Base-by-base conservation (phyloP, 139 green algal species). In the Desmodesmus armatus region DNA sequence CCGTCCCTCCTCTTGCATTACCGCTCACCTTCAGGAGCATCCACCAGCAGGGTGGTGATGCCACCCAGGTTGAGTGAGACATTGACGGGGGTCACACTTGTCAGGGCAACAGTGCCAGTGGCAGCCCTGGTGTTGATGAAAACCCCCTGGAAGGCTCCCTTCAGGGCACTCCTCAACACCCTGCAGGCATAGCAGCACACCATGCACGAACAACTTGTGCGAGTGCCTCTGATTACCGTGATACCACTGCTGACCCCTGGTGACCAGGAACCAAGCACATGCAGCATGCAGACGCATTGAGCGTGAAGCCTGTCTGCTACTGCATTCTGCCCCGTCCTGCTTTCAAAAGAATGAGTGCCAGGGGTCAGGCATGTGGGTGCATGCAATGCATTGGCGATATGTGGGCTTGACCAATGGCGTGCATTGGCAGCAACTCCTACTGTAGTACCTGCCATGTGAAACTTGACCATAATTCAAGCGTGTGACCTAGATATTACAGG, bases 11-110 rank as follows among this genome's bases (percentile, higher is more conserved):
- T 15, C 33, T 6, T 25, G 29, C 3, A 27, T 3, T 23, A 19
- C 47, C 25, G 17, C 72, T 44, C 25, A 72, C 76, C 76, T 58
- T 27, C 9, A 29, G 76, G 76, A 5, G 72, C 37, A 21, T 82
- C 55, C 29, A 55, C 76, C n/a, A 82, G 21, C 13, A 82, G 27
- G 29, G 76, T 82, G 2, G 53, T 71, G 39, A 82, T 82, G 55
- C 76, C 76, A 3, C 31, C 62, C 55, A 82, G 76, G 2, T 58
- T 3, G 4, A 71, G 35, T 13, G 35, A 17, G 35, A 82, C 25
- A 1, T 53, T 25, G 2, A 47, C 33, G 9, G 76, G 76, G n/a
- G 55, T 58, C 35, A 3, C 41, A 25, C 76, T 82, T 5, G 25
- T 43, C 7, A 82, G 17, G 0, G 76, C 55, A 29, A 82, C 29